Evolutionary conservation across 495 filamentous ascomycete genomes (phyloP).

Genomic region (Aspergillus sclerotioniger): DNA sequence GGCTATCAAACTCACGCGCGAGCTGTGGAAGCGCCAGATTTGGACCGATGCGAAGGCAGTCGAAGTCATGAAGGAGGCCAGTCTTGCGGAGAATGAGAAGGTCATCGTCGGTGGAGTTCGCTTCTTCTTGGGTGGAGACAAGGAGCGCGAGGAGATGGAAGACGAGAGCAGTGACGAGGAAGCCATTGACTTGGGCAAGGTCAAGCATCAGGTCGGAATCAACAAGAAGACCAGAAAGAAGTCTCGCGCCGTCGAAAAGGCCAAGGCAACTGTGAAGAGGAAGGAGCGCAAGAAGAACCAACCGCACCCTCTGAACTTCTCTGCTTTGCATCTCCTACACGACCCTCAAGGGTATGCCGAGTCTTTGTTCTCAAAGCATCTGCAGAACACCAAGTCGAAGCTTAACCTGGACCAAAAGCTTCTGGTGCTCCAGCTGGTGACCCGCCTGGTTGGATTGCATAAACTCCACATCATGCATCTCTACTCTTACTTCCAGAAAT

Average conservation of each 20-base stretch:
- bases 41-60: slow-evolving; percentile 88
- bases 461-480: slow-evolving; percentile 82
- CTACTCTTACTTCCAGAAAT: slow-evolving; percentile 85
- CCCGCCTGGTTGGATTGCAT: slow-evolving; percentile 87
- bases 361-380: slow-evolving; percentile 81
- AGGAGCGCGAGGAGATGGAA: slow-evolving; percentile 87
- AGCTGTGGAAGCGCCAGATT: slow-evolving; percentile 84
- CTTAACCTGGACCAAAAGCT: slow-evolving; percentile 90
- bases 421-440: slow-evolving; percentile 81
- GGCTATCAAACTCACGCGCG: slow-evolving; percentile 87
- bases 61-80: slow-evolving; percentile 91
- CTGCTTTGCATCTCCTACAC: slow-evolving; percentile 92
- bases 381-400: slow-evolving; percentile 82
- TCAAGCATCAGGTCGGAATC: slow-evolving; percentile 81
- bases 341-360: slow-evolving; percentile 97
- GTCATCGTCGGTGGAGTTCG: slow-evolving; percentile 80
- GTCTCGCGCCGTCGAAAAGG: slow-evolving; percentile 71
- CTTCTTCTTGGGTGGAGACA: slow-evolving; percentile 95
- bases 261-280: slow-evolving; percentile 70
- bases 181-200: slow-evolving; percentile 69
- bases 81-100: slow-evolving; percentile 80
- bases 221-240: slow-evolving; percentile 97
- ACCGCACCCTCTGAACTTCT: slow-evolving; percentile 90
- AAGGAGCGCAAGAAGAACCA: slow-evolving; percentile 85
- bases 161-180: slow-evolving; percentile 85